Conservation (phyloP, 2,329 filamentous ascomycete genomes). For the Colletotrichum tofieldiae region DNA sequence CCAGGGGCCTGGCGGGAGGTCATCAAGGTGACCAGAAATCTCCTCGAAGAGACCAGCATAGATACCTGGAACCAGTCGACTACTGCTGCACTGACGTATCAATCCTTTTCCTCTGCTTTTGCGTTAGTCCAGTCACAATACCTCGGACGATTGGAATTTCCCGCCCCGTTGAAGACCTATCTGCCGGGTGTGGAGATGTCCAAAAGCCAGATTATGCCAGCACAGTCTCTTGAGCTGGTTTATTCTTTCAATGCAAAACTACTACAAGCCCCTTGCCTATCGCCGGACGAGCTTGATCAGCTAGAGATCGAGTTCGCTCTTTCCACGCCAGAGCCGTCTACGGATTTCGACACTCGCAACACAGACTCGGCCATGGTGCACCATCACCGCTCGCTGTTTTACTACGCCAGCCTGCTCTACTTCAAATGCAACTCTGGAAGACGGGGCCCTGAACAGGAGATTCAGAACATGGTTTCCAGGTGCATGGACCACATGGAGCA, state of each 20-base stretch:
- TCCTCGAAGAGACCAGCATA: background rate
- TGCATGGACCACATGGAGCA: conserved; percentile 23
- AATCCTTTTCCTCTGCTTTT: background rate
- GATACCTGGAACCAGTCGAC: conserved; percentile 1
- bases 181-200: background rate
- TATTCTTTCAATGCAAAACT: conserved; percentile 1
- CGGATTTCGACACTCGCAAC: background rate
- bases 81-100: conserved; percentile 1
- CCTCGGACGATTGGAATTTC: background rate
- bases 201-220: background rate
- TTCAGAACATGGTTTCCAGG: conserved; percentile 8
- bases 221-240: background rate
- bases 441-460: conserved; percentile 7
- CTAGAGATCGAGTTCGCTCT: conserved; percentile 6
- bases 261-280: background rate
- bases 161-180: background rate
- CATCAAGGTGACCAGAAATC: conserved; percentile 18
- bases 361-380: background rate
- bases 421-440: conserved; percentile 26
- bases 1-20: conserved; percentile 30
- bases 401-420: conserved; percentile 22
- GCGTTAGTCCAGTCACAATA: background rate
- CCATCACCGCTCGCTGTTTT: conserved; percentile 24
- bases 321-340: background rate
- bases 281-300: background rate